Percentiles rank a stretch among this genome's conserved stretches.
Evolutionary conservation across 257 asterid species (phyloP).

Genomic region (Forsythia suspensa): DNA sequence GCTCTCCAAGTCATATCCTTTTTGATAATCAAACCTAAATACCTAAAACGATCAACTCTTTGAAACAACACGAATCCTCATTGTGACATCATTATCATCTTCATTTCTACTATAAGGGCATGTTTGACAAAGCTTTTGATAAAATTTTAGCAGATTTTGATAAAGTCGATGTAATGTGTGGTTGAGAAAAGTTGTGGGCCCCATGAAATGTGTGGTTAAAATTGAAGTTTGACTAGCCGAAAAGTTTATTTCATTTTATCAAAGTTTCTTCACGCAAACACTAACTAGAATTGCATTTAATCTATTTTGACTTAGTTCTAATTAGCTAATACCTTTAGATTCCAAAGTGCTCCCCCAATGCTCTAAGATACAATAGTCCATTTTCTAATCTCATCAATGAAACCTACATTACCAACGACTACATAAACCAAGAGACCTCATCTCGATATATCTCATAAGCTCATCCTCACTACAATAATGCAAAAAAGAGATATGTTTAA

Average conservation of each 20-base stretch:
- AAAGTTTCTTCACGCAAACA: too few relatives aligned
- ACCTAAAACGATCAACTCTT: not conserved
- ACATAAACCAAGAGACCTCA: not conserved
- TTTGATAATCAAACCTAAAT: not conserved
- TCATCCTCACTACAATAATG: not conserved
- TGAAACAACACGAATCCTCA: not conserved
- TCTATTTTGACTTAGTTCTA: not conserved
- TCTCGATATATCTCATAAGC: not conserved
- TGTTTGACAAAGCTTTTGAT: too few relatives aligned
- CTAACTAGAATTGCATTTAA: not conserved
- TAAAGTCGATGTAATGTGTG: too few relatives aligned
- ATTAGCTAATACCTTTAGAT: not conserved
- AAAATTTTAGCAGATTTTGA: too few relatives aligned
- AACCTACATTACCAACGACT: not conserved
- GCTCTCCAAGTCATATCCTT: not conserved
- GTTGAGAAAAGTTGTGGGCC: too few relatives aligned
- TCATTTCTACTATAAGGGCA: not conserved
- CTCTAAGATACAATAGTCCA: not conserved
- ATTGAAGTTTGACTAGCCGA: too few relatives aligned
- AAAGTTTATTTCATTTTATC: too few relatives aligned
- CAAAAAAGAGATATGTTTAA: too few relatives aligned
- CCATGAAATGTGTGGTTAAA: too few relatives aligned
- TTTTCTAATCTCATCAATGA: not conserved
- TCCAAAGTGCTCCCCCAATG: not conserved
- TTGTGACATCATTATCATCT: not conserved